A percentile compares a stretch with the other conserved stretches of the same genome.
Evolutionary conservation across 2,329 filamentous ascomycete genomes (phyloP).

Genomic region (Penicillium sp.): DNA sequence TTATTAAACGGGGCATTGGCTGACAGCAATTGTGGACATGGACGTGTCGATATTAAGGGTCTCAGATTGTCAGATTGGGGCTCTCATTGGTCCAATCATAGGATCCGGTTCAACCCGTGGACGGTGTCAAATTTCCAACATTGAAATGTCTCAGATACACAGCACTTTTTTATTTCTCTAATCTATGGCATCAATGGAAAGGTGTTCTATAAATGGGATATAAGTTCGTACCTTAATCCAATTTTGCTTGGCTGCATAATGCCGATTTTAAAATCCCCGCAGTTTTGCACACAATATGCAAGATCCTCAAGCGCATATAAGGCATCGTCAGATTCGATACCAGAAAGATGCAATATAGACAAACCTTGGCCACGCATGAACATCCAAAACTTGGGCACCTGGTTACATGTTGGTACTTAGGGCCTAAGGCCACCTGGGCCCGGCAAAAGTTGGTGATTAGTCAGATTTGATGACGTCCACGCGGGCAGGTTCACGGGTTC

Average conservation of each 20-base stretch:
- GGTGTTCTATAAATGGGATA: background rate
- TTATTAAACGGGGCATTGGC: background rate
- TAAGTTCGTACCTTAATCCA: background rate
- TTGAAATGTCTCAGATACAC: background rate
- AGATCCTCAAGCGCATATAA: background rate
- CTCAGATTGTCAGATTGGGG: background rate
- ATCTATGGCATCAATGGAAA: background rate
- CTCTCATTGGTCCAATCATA: conserved; percentile 1
- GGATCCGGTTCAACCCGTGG: background rate
- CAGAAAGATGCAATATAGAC: background rate
- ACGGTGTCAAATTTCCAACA: background rate
- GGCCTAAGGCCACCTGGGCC: background rate
- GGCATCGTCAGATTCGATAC: background rate
- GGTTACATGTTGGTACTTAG: background rate
- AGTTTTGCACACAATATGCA: background rate
- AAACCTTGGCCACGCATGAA: background rate
- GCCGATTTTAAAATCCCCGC: background rate
- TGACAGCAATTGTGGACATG: background rate
- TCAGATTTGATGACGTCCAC: background rate
- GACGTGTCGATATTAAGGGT: conserved; percentile 1
- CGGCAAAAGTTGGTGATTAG: background rate
- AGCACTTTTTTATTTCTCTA: background rate
- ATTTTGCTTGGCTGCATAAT: background rate
- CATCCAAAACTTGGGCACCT: no score
- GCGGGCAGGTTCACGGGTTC: background rate